phyloP scores from a whole-genome alignment of 306 rosid genomes.

The Crataegus laevigata region DNA sequence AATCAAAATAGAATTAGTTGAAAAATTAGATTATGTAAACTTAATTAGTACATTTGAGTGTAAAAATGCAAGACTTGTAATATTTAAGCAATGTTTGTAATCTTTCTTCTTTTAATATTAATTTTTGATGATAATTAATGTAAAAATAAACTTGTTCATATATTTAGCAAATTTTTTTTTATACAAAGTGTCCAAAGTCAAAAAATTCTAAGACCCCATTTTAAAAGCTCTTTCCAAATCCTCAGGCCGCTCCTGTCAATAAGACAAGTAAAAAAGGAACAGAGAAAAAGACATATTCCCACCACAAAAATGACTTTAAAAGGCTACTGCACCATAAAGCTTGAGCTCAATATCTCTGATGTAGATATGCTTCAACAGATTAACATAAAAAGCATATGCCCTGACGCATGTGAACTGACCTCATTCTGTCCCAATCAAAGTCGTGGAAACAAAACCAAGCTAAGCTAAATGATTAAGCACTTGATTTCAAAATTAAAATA shows the following conservation, averaged over 20 bases:
- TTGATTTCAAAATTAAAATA: not conserved
- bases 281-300: not conserved
- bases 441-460: not conserved
- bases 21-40: no score
- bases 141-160: no score
- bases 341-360: not conserved
- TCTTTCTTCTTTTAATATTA: no score
- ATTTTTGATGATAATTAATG: no score
- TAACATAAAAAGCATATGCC: not conserved
- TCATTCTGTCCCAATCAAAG: constrained; percentile 9
- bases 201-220: no score
- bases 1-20: no score
- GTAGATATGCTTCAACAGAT: not conserved
- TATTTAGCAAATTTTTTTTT: no score
- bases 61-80: no score
- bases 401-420: constrained; percentile 24
- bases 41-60: no score
- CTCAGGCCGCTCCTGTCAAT: not conserved
- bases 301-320: not conserved
- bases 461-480: constrained; percentile 21
- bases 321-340: not conserved
- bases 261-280: not conserved
- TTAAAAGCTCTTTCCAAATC: no score
- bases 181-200: no score
- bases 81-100: no score